These are phyloP conservation scores for Coemansia sp. DNA, from an alignment of 192 early-diverging fungal genomes.

Conservation along the genomic window DNA sequence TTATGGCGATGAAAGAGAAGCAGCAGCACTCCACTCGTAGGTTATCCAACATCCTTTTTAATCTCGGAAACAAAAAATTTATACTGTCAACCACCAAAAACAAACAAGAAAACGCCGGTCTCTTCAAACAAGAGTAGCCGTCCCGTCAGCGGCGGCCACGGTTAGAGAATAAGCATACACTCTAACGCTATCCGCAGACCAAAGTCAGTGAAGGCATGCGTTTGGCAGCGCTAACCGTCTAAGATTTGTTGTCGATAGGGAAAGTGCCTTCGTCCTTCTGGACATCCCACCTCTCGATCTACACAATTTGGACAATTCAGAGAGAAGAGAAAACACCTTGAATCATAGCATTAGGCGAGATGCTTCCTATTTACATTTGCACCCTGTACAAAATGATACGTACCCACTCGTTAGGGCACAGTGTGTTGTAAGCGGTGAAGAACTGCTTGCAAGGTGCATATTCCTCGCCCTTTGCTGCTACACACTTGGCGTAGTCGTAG, in stretches of 20 bases:
- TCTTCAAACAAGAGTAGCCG: no score
- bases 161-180: no score
- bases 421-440: constrained; percentile 74
- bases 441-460: constrained; percentile 93
- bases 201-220: background rate
- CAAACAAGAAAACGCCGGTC: no score
- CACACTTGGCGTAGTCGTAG: constrained; percentile 91
- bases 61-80: no score
- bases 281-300: constrained; percentile 57
- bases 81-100: no score
- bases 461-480: constrained; percentile 94
- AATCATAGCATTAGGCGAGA: background rate
- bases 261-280: constrained; percentile 54
- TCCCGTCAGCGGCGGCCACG: no score
- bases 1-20: no score
- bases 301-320: constrained; percentile 10
- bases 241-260: constrained; percentile 34
- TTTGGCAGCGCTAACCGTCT: background rate
- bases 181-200: no score
- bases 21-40: no score
- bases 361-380: background rate
- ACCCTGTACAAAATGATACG: constrained; percentile 28
- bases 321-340: background rate
- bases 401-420: constrained; percentile 97
- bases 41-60: no score